A percentile compares a stretch with the other conserved stretches of the same genome.
Conservation (phyloP, 2,329 filamentous ascomycete genomes). For the Calonectria naviculata region DNA sequence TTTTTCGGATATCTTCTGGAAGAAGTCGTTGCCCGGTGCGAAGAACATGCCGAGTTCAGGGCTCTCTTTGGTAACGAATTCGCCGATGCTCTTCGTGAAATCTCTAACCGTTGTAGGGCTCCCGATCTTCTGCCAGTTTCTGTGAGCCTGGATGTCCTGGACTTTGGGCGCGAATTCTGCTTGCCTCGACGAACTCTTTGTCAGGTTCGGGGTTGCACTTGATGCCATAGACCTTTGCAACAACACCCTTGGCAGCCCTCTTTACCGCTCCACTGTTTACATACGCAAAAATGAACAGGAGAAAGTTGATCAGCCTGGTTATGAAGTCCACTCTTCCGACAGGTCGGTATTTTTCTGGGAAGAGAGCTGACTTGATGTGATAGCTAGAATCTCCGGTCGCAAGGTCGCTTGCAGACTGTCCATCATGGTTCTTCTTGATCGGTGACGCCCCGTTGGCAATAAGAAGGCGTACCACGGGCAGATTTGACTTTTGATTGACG, state of each 20-base stretch:
- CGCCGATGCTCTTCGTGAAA: background rate
- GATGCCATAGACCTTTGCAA: background rate
- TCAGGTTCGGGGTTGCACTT: too few species aligned
- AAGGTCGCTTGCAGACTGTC: background rate
- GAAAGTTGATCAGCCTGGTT: too few species aligned
- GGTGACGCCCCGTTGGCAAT: background rate
- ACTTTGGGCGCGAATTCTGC: background rate
- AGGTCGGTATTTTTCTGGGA: background rate
- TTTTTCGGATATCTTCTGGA: background rate
- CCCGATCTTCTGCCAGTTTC: background rate
- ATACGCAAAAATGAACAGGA: too few species aligned
- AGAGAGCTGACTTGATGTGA: background rate
- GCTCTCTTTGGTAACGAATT: background rate
- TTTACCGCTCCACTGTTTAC: too few species aligned
- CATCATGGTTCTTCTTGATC: background rate
- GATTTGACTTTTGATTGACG: background rate
- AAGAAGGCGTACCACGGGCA: background rate
- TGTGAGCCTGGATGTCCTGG: background rate
- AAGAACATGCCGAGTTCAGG: background rate
- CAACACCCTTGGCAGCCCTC: too few species aligned
- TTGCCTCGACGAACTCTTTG: background rate
- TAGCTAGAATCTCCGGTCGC: background rate
- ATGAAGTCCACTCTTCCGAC: too few species aligned
- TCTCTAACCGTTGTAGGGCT: background rate
- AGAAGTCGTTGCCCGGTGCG: background rate